phyloP scores from a whole-genome alignment of 352 stramenopile species.

The Globisporangium spiculum region DNA sequence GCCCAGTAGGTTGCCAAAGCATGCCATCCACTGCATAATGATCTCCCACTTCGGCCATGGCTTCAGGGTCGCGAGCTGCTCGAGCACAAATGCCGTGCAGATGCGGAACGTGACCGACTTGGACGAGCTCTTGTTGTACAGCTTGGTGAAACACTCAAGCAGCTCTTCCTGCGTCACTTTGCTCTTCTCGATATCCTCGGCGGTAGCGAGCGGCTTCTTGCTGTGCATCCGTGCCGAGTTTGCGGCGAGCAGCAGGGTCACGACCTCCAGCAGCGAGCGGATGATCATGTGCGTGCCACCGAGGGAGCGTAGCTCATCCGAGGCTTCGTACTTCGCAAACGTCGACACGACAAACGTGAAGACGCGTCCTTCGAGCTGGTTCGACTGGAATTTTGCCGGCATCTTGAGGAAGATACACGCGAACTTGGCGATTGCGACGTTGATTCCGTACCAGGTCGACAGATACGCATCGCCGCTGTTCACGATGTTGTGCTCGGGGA shows the following conservation, averaged over 20 bases:
- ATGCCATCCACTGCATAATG: slow-evolving; percentile 69
- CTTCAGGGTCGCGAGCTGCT: slow-evolving; percentile 48
- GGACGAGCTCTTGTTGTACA: slow-evolving; percentile 65
- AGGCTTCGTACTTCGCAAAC: slow-evolving; percentile 62
- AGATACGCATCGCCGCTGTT: slow-evolving; percentile 40
- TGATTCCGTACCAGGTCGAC: slow-evolving; percentile 72
- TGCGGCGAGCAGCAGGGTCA: slow-evolving; percentile 42
- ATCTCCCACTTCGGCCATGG: slow-evolving; percentile 53
- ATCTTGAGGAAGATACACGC: slow-evolving; percentile 51
- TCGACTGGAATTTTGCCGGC: slow-evolving; percentile 9
- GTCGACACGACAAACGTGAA: slow-evolving; percentile 52
- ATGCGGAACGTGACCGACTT: slow-evolving; percentile 71
- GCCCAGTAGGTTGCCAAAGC: slow-evolving; percentile 57
- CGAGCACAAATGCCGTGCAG: slow-evolving; percentile 69
- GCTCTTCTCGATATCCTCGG: background rate
- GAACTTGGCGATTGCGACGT: slow-evolving; percentile 64
- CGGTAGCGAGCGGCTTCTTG: background rate
- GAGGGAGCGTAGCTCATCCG: slow-evolving; percentile 50
- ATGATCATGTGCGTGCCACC: slow-evolving; percentile 66
- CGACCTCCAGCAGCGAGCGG: slow-evolving; percentile 51
- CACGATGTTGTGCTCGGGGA: slow-evolving; percentile 46
- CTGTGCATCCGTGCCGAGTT: slow-evolving; percentile 4
- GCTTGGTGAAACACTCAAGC: slow-evolving; percentile 54
- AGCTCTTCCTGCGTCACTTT: slow-evolving; percentile 33
- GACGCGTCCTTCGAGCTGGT: slow-evolving; percentile 41